These are phyloP conservation scores for Mycena rosella DNA, from an alignment of 768 basidiomycete genomes.

Conservation along the genomic window DNA sequence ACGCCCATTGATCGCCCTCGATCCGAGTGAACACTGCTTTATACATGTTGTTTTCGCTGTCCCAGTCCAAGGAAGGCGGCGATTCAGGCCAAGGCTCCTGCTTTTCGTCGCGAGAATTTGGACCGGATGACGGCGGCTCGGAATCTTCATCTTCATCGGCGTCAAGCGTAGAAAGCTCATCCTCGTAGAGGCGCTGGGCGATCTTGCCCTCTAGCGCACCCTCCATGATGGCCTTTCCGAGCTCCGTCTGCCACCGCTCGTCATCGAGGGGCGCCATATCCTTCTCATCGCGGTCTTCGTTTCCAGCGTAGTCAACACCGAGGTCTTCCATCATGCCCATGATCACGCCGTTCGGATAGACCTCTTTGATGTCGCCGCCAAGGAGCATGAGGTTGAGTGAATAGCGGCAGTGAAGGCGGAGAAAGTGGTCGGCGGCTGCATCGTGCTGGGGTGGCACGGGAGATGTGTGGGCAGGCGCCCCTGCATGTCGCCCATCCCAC, in stretches of 20 bases:
- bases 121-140: no score
- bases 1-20: no score
- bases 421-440: neutral
- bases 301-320: neutral
- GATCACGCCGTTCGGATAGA: neutral
- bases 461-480: neutral
- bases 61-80: no score
- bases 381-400: neutral
- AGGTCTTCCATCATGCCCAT: neutral
- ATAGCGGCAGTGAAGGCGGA: conserved; percentile 17
- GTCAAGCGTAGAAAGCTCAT: no score
- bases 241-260: conserved; percentile 2
- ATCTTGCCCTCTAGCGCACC: neutral
- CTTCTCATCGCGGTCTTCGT: neutral
- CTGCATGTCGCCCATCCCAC: neutral
- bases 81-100: no score
- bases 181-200: neutral
- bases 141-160: no score
- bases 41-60: no score
- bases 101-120: no score
- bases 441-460: neutral
- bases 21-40: no score
- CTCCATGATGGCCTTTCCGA: conserved; percentile 1
- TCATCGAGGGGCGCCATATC: conserved; percentile 11
- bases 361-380: conserved; percentile 6